Conservation (phyloP, 768 basidiomycete species). For the Phlegmacium glaucopus region DNA sequence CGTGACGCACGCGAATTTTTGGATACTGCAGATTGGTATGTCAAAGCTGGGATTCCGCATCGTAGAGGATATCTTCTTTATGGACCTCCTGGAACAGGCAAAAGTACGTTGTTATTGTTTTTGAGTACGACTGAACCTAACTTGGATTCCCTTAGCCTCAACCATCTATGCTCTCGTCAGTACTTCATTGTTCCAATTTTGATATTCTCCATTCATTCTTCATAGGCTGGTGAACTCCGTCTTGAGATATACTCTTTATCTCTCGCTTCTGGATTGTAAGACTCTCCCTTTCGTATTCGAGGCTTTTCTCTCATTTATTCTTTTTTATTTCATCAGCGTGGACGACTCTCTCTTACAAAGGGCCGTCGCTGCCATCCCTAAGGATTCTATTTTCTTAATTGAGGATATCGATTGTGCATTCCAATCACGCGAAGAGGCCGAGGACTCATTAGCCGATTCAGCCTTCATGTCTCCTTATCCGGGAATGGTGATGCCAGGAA, state of each 20-base stretch:
- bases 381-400: constrained; percentile 51
- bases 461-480: background rate
- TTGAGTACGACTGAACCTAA: constrained; percentile 15
- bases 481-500: constrained; percentile 9
- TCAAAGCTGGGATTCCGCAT: constrained; percentile 52
- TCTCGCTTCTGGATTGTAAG: constrained; percentile 44
- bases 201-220: background rate
- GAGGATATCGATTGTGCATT: constrained; percentile 65
- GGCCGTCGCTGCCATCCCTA: constrained; percentile 44
- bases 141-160: constrained; percentile 37
- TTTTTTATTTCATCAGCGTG: constrained; percentile 30
- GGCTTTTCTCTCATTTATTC: constrained; percentile 1
- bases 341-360: constrained; percentile 48
- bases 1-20: constrained; percentile 52
- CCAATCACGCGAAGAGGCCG: constrained; percentile 39
- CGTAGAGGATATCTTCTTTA: constrained; percentile 53
- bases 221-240: constrained; percentile 57
- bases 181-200: background rate
- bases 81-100: constrained; percentile 59
- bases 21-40: constrained; percentile 51
- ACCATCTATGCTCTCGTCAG: constrained; percentile 51
- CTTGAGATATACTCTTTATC: constrained; percentile 79
- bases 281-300: background rate
- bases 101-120: constrained; percentile 35
- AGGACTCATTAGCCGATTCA: constrained; percentile 5